phyloP scores from a whole-genome alignment of 257 asterid species.

The Solanum sparsipilum region DNA sequence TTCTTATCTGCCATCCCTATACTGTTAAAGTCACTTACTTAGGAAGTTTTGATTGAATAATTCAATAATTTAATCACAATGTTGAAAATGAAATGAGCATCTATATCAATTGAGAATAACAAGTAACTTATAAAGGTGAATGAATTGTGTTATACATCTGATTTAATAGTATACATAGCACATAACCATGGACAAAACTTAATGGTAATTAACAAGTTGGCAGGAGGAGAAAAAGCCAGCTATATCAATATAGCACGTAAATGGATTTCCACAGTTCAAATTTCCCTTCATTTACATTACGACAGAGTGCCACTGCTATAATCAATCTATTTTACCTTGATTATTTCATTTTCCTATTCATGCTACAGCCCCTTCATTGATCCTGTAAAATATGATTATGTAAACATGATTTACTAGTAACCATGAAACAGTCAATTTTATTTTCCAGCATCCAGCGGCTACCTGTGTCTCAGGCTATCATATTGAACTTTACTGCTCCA shows the following conservation, averaged over 20 bases:
- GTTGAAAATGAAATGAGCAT: background rate
- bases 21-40: background rate
- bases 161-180: background rate
- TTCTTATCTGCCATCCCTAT: background rate
- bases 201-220: background rate
- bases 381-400: background rate
- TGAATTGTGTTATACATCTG: background rate
- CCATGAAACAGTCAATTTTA: constrained; percentile 11
- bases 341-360: background rate
- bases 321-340: background rate
- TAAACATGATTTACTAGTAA: constrained; percentile 12
- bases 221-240: background rate
- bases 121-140: background rate
- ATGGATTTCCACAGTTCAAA: background rate
- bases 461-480: constrained; percentile 24
- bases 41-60: background rate
- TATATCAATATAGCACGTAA: background rate
- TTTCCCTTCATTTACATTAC: background rate
- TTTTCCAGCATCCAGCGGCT: constrained; percentile 30
- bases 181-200: background rate
- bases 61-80: background rate
- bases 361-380: background rate
- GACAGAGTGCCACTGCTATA: background rate
- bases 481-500: constrained; percentile 28
- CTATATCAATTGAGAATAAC: background rate